These are phyloP conservation scores for Metschnikowia lunata DNA, from an alignment of 805 yeast genomes.

Conservation along the genomic window DNA sequence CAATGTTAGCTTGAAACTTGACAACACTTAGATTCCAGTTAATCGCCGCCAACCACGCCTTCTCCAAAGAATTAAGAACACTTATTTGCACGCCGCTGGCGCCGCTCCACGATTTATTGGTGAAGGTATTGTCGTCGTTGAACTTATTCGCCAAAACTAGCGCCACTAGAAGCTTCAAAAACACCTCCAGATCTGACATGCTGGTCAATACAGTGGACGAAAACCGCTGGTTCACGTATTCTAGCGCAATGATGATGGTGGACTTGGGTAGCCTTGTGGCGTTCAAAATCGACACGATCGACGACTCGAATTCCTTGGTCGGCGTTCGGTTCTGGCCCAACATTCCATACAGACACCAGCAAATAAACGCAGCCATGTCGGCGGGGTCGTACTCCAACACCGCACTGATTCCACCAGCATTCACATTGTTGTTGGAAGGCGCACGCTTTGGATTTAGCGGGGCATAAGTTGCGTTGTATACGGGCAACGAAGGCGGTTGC, in stretches of 20 bases:
- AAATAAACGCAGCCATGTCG: constrained; percentile 73
- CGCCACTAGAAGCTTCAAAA: constrained; percentile 58
- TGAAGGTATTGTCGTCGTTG: constrained; percentile 94
- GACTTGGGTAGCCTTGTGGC: constrained; percentile 87
- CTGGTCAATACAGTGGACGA: constrained; percentile 20
- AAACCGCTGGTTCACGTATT: constrained; percentile 65
- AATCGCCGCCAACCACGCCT: constrained; percentile 58
- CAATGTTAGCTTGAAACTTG: constrained; percentile 33
- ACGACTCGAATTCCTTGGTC: constrained; percentile 50
- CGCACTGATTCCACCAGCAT: constrained; percentile 70
- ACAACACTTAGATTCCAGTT: constrained; percentile 54
- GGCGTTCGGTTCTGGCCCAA: constrained; percentile 48
- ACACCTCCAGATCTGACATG: constrained; percentile 38
- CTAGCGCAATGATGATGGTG: constrained; percentile 74
- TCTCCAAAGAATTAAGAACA: constrained; percentile 63
- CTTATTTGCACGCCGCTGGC: constrained; percentile 78
- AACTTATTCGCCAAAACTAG: constrained; percentile 86
- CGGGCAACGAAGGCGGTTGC: constrained; percentile 10
- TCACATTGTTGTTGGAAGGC: constrained; percentile 1
- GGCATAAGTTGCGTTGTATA: neutral
- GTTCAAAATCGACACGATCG: constrained; percentile 62
- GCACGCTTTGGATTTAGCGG: neutral
- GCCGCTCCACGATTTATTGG: constrained; percentile 91
- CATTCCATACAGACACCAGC: constrained; percentile 69
- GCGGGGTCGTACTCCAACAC: constrained; percentile 76